These are phyloP conservation scores for Vigna angularis DNA, from an alignment of 306 rosid species.

Conservation along the genomic window DNA sequence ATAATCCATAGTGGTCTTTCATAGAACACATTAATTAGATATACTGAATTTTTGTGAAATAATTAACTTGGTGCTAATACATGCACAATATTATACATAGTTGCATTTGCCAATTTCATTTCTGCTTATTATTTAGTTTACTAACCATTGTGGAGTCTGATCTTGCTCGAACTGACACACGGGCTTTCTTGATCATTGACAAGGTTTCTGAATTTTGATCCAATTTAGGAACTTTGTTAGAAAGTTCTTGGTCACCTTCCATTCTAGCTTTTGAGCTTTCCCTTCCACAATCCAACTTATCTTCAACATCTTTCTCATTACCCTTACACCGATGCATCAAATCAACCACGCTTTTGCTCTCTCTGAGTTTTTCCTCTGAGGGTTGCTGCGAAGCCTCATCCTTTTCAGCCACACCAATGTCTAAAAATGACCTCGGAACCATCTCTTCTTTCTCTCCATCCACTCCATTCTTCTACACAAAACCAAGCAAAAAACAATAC, in stretches of 20 bases:
- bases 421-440: constrained; percentile 49
- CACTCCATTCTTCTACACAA: constrained; percentile 43
- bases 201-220: constrained; percentile 56
- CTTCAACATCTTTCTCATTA: neutral
- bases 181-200: constrained; percentile 67
- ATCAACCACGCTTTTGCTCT: constrained; percentile 48
- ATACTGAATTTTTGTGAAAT: neutral
- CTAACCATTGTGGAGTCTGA: constrained; percentile 67
- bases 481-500: constrained; percentile 2
- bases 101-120: neutral
- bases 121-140: neutral
- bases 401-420: constrained; percentile 42
- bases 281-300: constrained; percentile 28
- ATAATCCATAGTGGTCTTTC: neutral
- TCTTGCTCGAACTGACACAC: constrained; percentile 68
- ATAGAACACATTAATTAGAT: neutral
- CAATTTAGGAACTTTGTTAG: constrained; percentile 51
- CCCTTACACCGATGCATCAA: constrained; percentile 41
- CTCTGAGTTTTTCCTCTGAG: constrained; percentile 41
- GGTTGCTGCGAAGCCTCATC: constrained; percentile 42
- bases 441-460: constrained; percentile 47
- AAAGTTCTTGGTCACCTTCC: constrained; percentile 33
- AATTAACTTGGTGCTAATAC: neutral
- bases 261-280: constrained; percentile 13
- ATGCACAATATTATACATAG: neutral